Evolutionary conservation across 1,139 yeast genomes (phyloP), one percentile per base, ranked within the genome.

Genomic region (Sugiyamaella pinicola): DNA sequence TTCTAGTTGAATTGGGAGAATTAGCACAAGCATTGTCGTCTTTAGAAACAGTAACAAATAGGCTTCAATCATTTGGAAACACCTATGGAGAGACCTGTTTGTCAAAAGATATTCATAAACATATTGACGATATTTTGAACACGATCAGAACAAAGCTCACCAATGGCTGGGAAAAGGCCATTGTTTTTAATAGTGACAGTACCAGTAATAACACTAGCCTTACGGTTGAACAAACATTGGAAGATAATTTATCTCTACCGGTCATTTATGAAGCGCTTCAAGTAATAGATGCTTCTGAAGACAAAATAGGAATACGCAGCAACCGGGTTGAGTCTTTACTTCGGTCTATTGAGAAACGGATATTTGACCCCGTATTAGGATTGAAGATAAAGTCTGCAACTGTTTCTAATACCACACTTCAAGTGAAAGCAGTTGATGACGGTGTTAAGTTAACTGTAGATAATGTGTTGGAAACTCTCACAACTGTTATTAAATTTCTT

Each of bases 1-100:
- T 61, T 4, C 52, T 67, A n/a, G 39, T 51, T 4, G 64, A 61
- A 15, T 49, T 64, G 12, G 67, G 64, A 15, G 68, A 67, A 31
- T 44, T 60, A 12, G 55, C 59, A 2, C 58, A 62, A 9, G 65
- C 69, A 1, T 43, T 61, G 24, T 54, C 61, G 8, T 64, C 69
- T 1, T 35, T 67, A 21, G 64, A 59, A 1, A 58, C 54, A 3
- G 59, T 66, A 3, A 38, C 48, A 7, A 29, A 56, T 2, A 64
- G 61, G 42, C 49, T 66, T 4, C 57, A 47, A 1, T 37, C 45
- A 1, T 65, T 65, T 54, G 59, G 52, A 6, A 17, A 35, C 1
- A 35, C 49, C 6, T 59, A 57, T 53, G 55, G 58, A 13, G 54
- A 57, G 10, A 44, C 61, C 26, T 33, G 38, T 5, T 46, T 63